Base-by-base conservation (phyloP, 2,329 filamentous ascomycete genomes). In the Drechslerella coelobrocha region DNA sequence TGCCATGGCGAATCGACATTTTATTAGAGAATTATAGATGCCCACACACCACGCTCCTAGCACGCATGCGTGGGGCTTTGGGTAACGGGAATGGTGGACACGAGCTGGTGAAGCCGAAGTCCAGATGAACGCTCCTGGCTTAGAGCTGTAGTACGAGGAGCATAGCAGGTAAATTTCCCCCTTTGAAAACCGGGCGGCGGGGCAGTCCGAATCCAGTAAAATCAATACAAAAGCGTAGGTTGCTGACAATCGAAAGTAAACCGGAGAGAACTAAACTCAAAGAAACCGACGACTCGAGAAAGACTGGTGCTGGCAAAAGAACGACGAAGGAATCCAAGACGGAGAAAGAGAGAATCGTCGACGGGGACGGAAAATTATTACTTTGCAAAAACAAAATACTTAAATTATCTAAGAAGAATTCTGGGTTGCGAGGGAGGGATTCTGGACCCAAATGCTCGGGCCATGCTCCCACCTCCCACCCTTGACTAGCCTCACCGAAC, bases 151-250 rank as follows among this genome's bases (percentile, higher is more conserved):
- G 65, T 48, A 24, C 31, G 37, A 57, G 45, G 59, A 53, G 65
- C 65, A 69, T 69, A 34, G 43, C 52, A 62, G 37, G n/a, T n/a
- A 48, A 52, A 61, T 48, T 56, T 56, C 55, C 61, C 63, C 63
- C 56, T 68, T 68, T 56, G 29, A 56, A 68, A 68, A 69, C 62
- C 47, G 57, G 57, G 52, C 56, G 51, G 61, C 63, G 63, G 54
- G 50, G 39, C 54, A 61, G 37, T 50, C 17, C 48, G 59, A 10
- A 24, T 39, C 31, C 24, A 50, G 29, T 23, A 55, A 23, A 45
- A 51, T 27, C 39, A 45, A 29, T 47, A 47, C 54, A 26, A 23
- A 48, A 48, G 43, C 43, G 43, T 19, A 48, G 19, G 23, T 19
- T 48, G 2, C n/a, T 26, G 48, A 52, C 10, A 31, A 52, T 14